These are phyloP conservation scores for Lasiodiplodia theobromae DNA, from an alignment of 2,329 filamentous ascomycete species.

Conservation along the genomic window DNA sequence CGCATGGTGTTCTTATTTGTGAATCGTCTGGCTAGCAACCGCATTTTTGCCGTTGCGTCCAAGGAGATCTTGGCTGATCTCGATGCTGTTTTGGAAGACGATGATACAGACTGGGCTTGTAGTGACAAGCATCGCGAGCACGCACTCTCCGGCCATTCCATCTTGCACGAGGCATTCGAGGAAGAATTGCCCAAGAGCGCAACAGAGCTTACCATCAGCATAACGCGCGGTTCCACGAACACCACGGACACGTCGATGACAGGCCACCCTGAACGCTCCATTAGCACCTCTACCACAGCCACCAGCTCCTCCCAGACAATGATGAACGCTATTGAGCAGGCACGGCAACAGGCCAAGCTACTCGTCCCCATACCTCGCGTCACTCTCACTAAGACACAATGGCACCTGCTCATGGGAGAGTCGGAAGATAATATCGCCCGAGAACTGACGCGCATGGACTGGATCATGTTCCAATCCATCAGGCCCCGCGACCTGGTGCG, in stretches of 20 bases:
- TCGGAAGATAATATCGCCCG: constrained; percentile 85
- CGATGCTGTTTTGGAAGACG: constrained; percentile 79
- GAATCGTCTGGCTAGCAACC: constrained; percentile 72
- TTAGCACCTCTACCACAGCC: constrained; percentile 34
- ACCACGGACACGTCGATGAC: constrained; percentile 6
- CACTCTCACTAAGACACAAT: constrained; percentile 82
- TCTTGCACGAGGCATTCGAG: constrained; percentile 43
- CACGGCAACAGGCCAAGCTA: constrained; percentile 77
- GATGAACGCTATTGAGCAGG: constrained; percentile 75
- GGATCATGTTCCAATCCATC: constrained; percentile 97
- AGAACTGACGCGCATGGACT: constrained; percentile 94
- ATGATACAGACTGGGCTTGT: constrained; percentile 92
- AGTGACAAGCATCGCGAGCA: constrained; percentile 68
- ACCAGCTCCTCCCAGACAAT: constrained; percentile 53
- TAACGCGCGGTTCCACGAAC: constrained; percentile 8
- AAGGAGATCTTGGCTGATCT: constrained; percentile 84
- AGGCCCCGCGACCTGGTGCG: constrained; percentile 91
- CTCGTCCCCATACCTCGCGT: constrained; percentile 74
- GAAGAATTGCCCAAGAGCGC: constrained; percentile 28
- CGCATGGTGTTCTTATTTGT: constrained; percentile 79
- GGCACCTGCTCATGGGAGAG: constrained; percentile 88
- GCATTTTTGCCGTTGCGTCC: constrained; percentile 83
- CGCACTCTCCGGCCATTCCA: constrained; percentile 45
- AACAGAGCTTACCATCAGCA: constrained; percentile 21
- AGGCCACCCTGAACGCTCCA: constrained; percentile 21